Conservation (phyloP, 2,329 filamentous ascomycete genomes). For the Fonsecaea erecta region DNA sequence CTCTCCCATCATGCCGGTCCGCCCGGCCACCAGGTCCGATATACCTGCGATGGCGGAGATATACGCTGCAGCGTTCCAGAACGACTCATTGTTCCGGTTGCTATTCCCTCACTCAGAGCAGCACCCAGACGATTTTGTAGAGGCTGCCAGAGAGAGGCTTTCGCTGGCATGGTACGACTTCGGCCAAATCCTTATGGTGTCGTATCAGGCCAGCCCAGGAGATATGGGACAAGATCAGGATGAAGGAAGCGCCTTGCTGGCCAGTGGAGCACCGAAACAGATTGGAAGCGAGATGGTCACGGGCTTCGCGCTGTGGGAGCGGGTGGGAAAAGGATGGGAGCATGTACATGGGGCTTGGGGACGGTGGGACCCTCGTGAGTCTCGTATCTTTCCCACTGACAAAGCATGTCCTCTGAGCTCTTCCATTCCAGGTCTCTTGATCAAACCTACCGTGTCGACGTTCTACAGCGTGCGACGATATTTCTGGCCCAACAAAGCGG, state of each 20-base stretch:
- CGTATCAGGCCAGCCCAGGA: conserved; percentile 6
- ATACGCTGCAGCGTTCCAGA: conserved; percentile 19
- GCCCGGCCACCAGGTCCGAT: conserved; percentile 19
- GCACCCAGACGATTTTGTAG: conserved; percentile 20
- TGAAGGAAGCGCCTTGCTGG: conserved; percentile 1
- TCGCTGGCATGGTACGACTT: conserved; percentile 25
- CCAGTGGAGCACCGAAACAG: background rate
- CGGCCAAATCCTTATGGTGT: conserved; percentile 19
- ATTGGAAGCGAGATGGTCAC: conserved; percentile 18
- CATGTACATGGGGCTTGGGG: conserved; percentile 23
- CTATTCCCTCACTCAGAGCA: conserved; percentile 22
- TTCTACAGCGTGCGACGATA: conserved; percentile 12
- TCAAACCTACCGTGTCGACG: conserved; percentile 5
- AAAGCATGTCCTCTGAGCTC: conserved; percentile 1
- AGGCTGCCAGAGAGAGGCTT: conserved; percentile 16
- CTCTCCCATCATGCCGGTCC: conserved; percentile 24
- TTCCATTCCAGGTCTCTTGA: conserved; percentile 21
- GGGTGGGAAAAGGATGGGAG: conserved; percentile 25
- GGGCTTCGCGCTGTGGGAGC: conserved; percentile 24
- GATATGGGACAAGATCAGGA: background rate
- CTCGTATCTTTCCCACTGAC: background rate
- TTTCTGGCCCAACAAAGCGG: conserved; percentile 17
- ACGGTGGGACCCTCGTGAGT: conserved; percentile 28
- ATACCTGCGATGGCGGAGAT: conserved; percentile 27
- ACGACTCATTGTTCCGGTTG: conserved; percentile 17